Conservation (phyloP, 1,284 basidiomycete genomes). For the Vanrija pseudolonga region DNA sequence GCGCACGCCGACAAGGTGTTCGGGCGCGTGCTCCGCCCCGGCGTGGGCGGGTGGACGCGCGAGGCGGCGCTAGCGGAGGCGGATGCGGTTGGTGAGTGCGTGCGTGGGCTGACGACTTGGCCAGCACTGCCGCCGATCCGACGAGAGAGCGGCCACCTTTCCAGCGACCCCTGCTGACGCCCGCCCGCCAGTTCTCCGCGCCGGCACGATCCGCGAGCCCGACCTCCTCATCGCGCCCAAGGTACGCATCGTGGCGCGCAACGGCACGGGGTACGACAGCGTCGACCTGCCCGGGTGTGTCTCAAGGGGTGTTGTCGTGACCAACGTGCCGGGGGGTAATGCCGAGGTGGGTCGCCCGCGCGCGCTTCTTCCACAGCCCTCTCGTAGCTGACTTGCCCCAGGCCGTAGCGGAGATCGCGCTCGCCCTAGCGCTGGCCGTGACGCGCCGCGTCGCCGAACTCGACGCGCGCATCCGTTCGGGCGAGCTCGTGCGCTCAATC, state of each 20-base stretch:
- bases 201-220: constrained; percentile 16
- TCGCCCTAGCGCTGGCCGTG: constrained; percentile 58
- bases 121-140: too few species aligned
- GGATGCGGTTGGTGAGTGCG: constrained; percentile 29
- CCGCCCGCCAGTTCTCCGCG: constrained; percentile 29
- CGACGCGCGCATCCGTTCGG: constrained; percentile 54
- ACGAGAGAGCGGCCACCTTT: too few species aligned
- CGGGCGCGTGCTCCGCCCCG: constrained; percentile 24
- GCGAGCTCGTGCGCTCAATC: constrained; percentile 59
- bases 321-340: constrained; percentile 54
- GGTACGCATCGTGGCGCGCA: constrained; percentile 31
- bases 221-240: constrained; percentile 18
- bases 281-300: constrained; percentile 50
- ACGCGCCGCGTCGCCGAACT: constrained; percentile 56
- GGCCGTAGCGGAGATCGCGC: constrained; percentile 56
- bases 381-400: constrained; percentile 33
- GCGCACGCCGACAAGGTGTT: constrained; percentile 35
- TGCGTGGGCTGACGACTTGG: not conserved
- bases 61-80: constrained; percentile 25
- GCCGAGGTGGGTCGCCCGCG: constrained; percentile 13
- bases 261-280: constrained; percentile 35
- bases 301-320: constrained; percentile 57
- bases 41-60: constrained; percentile 20
- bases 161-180: not conserved
- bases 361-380: not conserved